Base-by-base conservation (phyloP, 352 stramenopile species). In the Blastocystis sp. region DNA sequence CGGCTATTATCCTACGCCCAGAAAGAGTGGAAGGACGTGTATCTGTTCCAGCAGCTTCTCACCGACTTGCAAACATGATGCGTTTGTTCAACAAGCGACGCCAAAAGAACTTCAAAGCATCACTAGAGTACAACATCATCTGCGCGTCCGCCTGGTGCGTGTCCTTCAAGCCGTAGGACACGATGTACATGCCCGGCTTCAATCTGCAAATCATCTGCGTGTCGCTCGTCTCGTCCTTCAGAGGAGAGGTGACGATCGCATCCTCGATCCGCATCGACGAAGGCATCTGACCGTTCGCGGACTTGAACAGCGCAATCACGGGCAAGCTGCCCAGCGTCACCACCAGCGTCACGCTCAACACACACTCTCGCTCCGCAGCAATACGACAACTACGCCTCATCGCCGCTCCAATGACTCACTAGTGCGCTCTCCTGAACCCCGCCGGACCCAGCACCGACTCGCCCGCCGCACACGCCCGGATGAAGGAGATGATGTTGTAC, bases 81-180 rank as follows among this genome's bases (percentile, higher is more conserved):
- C 16, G 65, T 85, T 66, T 21, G 12, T 69, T n/a, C 3, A 80
- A 63, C 26, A 85, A 85, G 70, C 74, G n/a, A 85, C 9, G 24
- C 6, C 35, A 85, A 41, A 35, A 85, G 51, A 85, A 85, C 10
- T 50, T 41, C 24, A 85, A 21, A 3, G 55, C 21, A 41, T 31
- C 50, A n/a, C 45, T 85, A 51, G 26, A 21, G 55, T 69, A 85
- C 51, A 85, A 16, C 26, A 12, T 35, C n/a, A 85, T 13, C 29
- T 85, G 74, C 1, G 45, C 19, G 39, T 85, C 31, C 10, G 41
- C 74, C 31, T 51, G n/a, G 24, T 29, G 24, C 16, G 74, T 67
- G 35, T 85, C 60, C 60, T 85, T 67, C 55, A 85, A 31, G 19
- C 74, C 74, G 45, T 51, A 85, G 4, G 74, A 61, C 1, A 85